Base-by-base conservation (phyloP, 1,284 basidiomycete genomes). In the Trichosporon faecale region DNA sequence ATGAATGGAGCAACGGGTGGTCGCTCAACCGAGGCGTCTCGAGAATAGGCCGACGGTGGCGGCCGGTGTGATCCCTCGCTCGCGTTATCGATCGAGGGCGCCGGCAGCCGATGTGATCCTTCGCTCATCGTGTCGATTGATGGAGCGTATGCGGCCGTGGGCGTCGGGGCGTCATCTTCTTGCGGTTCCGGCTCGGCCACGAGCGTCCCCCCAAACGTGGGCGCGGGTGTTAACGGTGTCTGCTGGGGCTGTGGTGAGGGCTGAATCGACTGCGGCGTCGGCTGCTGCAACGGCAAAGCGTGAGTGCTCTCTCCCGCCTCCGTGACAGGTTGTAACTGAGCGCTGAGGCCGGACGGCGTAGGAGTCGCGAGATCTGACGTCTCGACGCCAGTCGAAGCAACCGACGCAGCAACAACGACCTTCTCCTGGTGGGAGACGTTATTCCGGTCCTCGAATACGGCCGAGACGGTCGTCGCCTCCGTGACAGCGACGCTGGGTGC, bases 281-380 rank as follows among this genome's bases (percentile, higher is more conserved):
- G 7, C n/a, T 40, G 64, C 64, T 65, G 31, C 52, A 35, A 27
- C 5, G 29, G 66, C 27, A 60, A 25, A 21, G 70, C 66, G 23
- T 60, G 44, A 31, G 57, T 68, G 11, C 67, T 66, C 61, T 72
- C 68, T n/a, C 68, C 68, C 11, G 68, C 71, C 49, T 70, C 68
- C 1, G 65, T 70, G 27, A 70, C 60, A 7, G 68, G 44, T 14
- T 65, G 64, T 14, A 46, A 21, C 16, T 49, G 46, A 8, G 23
- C 29, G 46, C 16, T 60, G 11, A 25, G 14, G 23, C 55, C 55
- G 9, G 52, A 33, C 44, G 44, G 7, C 12, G 44, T 44, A 7
- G 25, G 40, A 3, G 44, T 37, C 35, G 21, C 63, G 25, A 40
- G 35, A 21, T 44, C 35, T 7, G 11, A 6, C 1, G 63, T 35